phyloP scores from a whole-genome alignment of 2,329 filamentous ascomycete genomes.

The Ceratocystis harringtonii region DNA sequence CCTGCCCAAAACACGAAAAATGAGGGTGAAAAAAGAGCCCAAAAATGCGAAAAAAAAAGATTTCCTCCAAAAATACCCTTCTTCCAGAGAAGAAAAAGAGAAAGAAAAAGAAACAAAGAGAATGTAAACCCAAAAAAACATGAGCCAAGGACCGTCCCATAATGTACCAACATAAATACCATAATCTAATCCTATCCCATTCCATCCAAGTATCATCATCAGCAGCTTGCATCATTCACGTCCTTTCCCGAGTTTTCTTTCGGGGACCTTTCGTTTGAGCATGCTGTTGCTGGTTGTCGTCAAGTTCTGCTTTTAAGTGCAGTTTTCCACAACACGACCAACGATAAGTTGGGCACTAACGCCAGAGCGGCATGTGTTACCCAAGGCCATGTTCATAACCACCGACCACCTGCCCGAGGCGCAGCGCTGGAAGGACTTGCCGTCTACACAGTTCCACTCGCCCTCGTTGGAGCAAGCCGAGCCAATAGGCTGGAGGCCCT shows the following conservation, averaged over 20 bases:
- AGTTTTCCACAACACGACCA: slow-evolving; percentile 3
- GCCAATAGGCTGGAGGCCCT: slow-evolving; percentile 25
- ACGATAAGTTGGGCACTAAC: slow-evolving; percentile 15
- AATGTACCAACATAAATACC: slow-evolving; percentile 7
- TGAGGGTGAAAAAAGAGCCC: not conserved
- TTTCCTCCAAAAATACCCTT: slow-evolving; percentile 4
- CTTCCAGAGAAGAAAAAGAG: not conserved
- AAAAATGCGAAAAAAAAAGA: slow-evolving; percentile 4
- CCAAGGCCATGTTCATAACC: slow-evolving; percentile 35
- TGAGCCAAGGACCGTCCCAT: slow-evolving; percentile 6
- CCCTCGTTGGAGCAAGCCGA: slow-evolving; percentile 39
- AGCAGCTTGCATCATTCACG: not conserved
- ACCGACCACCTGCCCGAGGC: slow-evolving; percentile 42
- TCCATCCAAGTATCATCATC: not conserved
- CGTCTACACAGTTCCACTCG: slow-evolving; percentile 40
- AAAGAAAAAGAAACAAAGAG: slow-evolving; percentile 8
- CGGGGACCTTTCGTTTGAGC: not conserved
- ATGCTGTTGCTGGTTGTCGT: not conserved
- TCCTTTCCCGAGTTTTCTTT: not conserved
- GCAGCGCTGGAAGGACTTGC: slow-evolving; percentile 45
- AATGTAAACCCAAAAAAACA: not conserved
- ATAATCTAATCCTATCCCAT: not conserved
- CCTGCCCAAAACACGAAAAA: not conserved
- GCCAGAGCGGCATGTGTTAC: slow-evolving; percentile 34
- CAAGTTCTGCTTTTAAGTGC: not conserved